These are phyloP conservation scores for Triticum dicoccoides DNA, from an alignment of 176 grass and related monocot species.

Conservation along the genomic window DNA sequence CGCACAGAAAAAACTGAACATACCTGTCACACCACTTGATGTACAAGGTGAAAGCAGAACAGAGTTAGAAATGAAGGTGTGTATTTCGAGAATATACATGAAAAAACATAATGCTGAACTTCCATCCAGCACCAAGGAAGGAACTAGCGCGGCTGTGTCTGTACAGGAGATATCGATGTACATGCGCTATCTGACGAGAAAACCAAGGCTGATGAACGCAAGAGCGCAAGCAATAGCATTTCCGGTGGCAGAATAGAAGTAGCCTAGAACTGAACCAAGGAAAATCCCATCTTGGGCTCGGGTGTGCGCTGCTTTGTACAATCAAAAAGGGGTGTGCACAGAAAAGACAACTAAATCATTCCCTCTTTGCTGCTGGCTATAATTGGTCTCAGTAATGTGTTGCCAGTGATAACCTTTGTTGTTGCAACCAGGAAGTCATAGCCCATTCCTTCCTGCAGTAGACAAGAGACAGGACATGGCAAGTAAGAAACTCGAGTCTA, in stretches of 20 bases:
- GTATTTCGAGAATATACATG: background rate
- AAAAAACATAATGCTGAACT: background rate
- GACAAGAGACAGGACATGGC: background rate
- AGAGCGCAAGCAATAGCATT: background rate
- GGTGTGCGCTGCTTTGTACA: background rate
- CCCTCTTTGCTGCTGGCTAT: constrained; percentile 55
- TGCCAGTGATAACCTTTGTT: constrained; percentile 89
- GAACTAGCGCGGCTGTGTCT: background rate
- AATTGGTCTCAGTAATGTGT: constrained; percentile 72
- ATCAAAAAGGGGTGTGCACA: background rate
- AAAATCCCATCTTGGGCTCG: background rate
- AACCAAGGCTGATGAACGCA: background rate
- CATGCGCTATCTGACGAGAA: background rate
- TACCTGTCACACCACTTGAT: background rate
- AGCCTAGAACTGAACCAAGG: background rate
- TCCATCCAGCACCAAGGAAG: background rate
- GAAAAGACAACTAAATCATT: constrained; percentile 19
- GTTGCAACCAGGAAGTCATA: constrained; percentile 88
- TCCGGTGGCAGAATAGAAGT: background rate
- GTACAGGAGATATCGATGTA: background rate
- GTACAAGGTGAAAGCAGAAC: background rate
- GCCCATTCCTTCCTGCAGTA: constrained; percentile 81
- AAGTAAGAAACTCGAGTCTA: background rate
- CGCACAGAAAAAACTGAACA: background rate
- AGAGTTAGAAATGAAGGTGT: background rate